Conservation (phyloP, 2,329 filamentous ascomycete species). For the Penicillium brevicompactum region DNA sequence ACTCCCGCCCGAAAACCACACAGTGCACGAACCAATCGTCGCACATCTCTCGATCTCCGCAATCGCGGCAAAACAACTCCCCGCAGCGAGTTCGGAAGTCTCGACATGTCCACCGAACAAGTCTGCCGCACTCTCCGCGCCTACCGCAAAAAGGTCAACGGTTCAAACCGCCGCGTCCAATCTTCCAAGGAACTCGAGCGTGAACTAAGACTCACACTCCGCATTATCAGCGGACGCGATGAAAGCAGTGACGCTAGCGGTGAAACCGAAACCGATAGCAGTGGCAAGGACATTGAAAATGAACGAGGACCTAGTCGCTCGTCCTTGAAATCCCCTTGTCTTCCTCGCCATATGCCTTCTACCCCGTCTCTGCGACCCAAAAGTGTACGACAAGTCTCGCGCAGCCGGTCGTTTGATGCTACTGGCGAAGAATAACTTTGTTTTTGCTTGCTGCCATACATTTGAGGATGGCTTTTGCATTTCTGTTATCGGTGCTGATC, state of each 20-base stretch:
- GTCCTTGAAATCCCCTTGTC: conserved; percentile 26
- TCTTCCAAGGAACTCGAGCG: conserved; percentile 58
- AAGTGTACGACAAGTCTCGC: conserved; percentile 23
- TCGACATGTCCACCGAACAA: conserved; percentile 58
- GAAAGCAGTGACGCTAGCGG: conserved; percentile 31
- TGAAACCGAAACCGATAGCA: conserved; percentile 43
- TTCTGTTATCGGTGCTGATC: background rate
- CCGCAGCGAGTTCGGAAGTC: conserved; percentile 48
- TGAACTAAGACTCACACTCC: conserved; percentile 54
- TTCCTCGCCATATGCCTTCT: conserved; percentile 38
- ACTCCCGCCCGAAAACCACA: conserved; percentile 29
- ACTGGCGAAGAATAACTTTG: conserved; percentile 23
- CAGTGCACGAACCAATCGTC: conserved; percentile 38
- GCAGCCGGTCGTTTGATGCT: conserved; percentile 39
- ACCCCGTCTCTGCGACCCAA: conserved; percentile 36
- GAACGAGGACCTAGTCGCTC: conserved; percentile 29
- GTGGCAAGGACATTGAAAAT: conserved; percentile 39
- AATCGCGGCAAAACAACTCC: conserved; percentile 45
- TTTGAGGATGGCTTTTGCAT: background rate
- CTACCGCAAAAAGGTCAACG: conserved; percentile 61
- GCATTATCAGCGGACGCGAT: conserved; percentile 33
- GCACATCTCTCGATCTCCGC: conserved; percentile 55
- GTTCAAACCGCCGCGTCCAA: conserved; percentile 51
- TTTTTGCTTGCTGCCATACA: background rate
- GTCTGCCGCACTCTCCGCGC: conserved; percentile 59